Percentiles rank a stretch among this genome's conserved stretches.
Conservation (phyloP, 371 early-diverging fungal species). For the Polyrhizophydium stewartii region DNA sequence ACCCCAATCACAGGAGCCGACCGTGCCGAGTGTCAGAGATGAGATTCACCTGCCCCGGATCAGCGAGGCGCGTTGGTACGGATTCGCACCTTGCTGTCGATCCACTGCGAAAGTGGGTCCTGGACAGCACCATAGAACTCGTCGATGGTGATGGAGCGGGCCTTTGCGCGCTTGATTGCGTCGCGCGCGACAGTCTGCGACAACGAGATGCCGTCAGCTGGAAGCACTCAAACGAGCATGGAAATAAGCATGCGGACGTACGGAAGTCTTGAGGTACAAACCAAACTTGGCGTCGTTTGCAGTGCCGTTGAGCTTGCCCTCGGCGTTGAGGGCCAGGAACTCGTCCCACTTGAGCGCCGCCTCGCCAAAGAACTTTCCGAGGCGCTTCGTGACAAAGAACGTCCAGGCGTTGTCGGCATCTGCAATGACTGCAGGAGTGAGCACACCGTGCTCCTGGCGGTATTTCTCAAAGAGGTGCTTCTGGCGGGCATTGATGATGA, state of each 20-base stretch:
- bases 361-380: constrained; percentile 34
- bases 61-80: not conserved
- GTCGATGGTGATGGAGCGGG: not conserved
- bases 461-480: constrained; percentile 71
- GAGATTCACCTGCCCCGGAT: no score
- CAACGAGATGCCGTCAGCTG: constrained; percentile 33
- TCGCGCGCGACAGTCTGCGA: constrained; percentile 41
- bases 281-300: constrained; percentile 61
- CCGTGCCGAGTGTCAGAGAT: not conserved
- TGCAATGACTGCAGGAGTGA: constrained; percentile 20
- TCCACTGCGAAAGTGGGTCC: constrained; percentile 8
- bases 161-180: constrained; percentile 24
- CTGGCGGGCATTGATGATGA: constrained; percentile 90
- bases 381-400: constrained; percentile 54
- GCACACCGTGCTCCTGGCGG: constrained; percentile 8
- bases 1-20: not conserved
- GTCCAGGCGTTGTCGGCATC: constrained; percentile 61
- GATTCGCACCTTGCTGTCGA: constrained; percentile 24
- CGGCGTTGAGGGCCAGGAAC: constrained; percentile 45
- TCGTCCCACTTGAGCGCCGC: constrained; percentile 39
- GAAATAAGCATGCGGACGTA: constrained; percentile 20
- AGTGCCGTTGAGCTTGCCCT: constrained; percentile 18
- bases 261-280: constrained; percentile 63
- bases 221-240: constrained; percentile 6
- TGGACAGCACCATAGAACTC: constrained; percentile 8